Percentiles rank a stretch among this genome's conserved stretches.
phyloP scores from a whole-genome alignment of 2,329 filamentous ascomycete genomes.

The Talaromyces sp. region DNA sequence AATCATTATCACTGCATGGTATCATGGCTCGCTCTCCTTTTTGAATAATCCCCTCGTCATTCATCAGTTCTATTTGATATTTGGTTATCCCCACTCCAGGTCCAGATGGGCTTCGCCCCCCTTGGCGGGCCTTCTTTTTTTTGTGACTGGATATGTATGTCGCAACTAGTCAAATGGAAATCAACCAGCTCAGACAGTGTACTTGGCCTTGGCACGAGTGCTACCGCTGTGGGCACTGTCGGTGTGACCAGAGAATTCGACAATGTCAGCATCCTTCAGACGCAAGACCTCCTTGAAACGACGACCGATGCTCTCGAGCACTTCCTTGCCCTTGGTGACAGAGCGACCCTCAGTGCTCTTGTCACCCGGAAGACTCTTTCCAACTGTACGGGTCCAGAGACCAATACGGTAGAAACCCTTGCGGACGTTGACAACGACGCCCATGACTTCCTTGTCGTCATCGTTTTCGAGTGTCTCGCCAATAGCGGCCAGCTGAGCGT shows the following conservation, averaged over 20 bases:
- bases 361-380: constrained; percentile 72
- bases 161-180: background rate
- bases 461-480: constrained; percentile 96
- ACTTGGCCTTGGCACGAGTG: constrained; percentile 93
- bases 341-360: constrained; percentile 70
- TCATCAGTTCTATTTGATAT: background rate
- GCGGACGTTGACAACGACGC: constrained; percentile 96
- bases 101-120: background rate
- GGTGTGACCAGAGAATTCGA: constrained; percentile 96
- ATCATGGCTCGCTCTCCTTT: constrained; percentile 4
- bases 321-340: constrained; percentile 75
- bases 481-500: constrained; percentile 93
- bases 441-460: constrained; percentile 93
- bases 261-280: constrained; percentile 65
- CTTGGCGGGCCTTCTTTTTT: background rate
- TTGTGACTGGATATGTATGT: background rate
- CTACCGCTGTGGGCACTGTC: constrained; percentile 90
- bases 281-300: constrained; percentile 91
- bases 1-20: constrained; percentile 13
- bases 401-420: constrained; percentile 98
- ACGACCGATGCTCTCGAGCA: constrained; percentile 75
- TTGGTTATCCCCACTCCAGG: background rate
- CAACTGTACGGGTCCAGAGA: constrained; percentile 92
- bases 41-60: background rate
- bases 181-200: constrained; percentile 58